phyloP scores from a whole-genome alignment of 345 rosid genomes.

The Zanthoxylum bungeanum region DNA sequence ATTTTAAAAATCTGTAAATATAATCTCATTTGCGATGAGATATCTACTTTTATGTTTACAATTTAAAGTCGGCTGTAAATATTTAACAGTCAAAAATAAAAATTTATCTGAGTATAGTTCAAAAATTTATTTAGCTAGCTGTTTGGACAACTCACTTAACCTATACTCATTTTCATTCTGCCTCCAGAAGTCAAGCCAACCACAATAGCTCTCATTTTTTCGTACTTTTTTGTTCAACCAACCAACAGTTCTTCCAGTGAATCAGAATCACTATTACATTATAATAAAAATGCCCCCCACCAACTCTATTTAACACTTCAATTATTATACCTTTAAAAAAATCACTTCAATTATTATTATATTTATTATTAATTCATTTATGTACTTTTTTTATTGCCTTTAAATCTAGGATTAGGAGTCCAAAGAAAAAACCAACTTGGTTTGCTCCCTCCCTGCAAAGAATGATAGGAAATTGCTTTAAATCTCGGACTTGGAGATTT shows the following conservation, averaged over 20 bases:
- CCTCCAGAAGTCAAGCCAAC: not conserved
- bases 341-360: no score
- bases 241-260: not conserved
- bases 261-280: not conserved
- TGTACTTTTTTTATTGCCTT: not conserved
- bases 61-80: no score
- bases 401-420: not conserved
- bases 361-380: not conserved
- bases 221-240: constrained; percentile 1
- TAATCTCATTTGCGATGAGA: no score
- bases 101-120: no score
- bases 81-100: no score
- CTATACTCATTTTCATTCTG: not conserved
- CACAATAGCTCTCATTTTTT: not conserved
- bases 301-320: no score
- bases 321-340: not conserved
- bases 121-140: no score
- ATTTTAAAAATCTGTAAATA: no score
- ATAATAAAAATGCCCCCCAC: not conserved
- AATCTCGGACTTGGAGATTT: not conserved
- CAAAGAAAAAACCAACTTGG: not conserved
- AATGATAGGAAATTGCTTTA: no score
- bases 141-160: no score
- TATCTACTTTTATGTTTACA: no score
- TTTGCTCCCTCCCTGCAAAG: not conserved